phyloP scores from a whole-genome alignment of 2,329 filamentous ascomycete species.

The Celoporthe dispersa region DNA sequence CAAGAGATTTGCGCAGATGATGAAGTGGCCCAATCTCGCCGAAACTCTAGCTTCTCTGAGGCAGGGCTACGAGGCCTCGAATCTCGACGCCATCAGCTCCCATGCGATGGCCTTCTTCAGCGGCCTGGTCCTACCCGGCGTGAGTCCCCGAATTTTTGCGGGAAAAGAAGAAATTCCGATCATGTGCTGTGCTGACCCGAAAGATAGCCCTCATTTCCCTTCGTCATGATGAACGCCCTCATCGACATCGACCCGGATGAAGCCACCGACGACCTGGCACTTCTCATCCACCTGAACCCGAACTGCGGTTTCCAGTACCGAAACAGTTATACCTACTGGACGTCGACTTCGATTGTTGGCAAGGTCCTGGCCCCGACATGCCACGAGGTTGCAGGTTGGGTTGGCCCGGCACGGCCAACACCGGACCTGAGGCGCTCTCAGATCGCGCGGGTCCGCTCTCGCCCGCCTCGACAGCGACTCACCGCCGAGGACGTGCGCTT shows the following conservation, averaged over 20 bases:
- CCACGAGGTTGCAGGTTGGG: constrained; percentile 72
- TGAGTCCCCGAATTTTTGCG: constrained; percentile 42
- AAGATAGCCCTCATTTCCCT: constrained; percentile 64
- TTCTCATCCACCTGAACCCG: constrained; percentile 70
- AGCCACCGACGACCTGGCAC: constrained; percentile 66
- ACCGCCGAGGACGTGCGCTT: constrained; percentile 63
- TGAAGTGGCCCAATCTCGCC: constrained; percentile 78
- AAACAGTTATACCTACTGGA: constrained; percentile 77
- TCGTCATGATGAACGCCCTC: constrained; percentile 77
- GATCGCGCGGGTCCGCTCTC: constrained; percentile 70
- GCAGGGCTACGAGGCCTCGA: constrained; percentile 61
- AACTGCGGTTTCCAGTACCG: constrained; percentile 78
- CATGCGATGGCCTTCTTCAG: constrained; percentile 80
- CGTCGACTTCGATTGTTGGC: constrained; percentile 71
- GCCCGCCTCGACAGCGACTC: constrained; percentile 60
- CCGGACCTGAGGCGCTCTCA: constrained; percentile 69
- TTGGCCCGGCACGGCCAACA: constrained; percentile 72
- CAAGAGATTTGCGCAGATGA: constrained; percentile 68
- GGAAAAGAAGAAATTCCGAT: neutral
- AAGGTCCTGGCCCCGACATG: constrained; percentile 77
- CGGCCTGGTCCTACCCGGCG: constrained; percentile 72
- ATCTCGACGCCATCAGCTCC: constrained; percentile 65
- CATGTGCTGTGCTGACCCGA: neutral
- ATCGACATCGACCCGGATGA: constrained; percentile 75
- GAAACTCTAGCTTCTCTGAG: constrained; percentile 67